phyloP scores from a whole-genome alignment of 1,284 basidiomycete species.

The Moniliella sp. region DNA sequence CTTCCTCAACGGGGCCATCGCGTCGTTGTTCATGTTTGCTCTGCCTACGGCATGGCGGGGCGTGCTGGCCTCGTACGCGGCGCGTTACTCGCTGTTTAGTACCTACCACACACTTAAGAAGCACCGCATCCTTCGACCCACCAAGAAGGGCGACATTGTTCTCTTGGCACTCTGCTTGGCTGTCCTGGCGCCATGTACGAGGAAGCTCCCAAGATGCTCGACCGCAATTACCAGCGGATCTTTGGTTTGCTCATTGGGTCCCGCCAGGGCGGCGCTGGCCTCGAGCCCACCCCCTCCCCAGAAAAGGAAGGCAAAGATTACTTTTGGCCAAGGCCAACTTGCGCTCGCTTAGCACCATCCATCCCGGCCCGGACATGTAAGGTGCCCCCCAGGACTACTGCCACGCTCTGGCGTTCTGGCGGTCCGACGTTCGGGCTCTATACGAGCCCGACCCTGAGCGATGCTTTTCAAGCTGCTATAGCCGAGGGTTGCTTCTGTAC shows the following conservation, averaged over 20 bases:
- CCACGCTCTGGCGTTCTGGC: too few species aligned
- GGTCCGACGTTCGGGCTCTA: too few species aligned
- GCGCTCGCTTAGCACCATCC: too few species aligned
- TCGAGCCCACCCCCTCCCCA: neutral
- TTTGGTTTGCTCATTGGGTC: slow-evolving; percentile 1
- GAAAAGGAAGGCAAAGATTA: too few species aligned
- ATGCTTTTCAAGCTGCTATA: too few species aligned
- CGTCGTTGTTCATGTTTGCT: slow-evolving; percentile 14
- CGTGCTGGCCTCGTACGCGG: slow-evolving; percentile 10
- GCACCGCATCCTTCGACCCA: neutral
- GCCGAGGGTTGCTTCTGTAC: too few species aligned
- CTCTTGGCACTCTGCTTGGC: slow-evolving; percentile 11
- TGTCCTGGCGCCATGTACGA: slow-evolving; percentile 11
- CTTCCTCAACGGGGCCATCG: slow-evolving; percentile 19
- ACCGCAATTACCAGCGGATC: slow-evolving; percentile 1
- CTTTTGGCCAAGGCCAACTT: too few species aligned
- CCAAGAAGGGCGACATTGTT: slow-evolving; percentile 7
- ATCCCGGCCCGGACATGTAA: too few species aligned
- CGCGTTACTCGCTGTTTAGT: neutral
- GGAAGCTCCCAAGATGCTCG: slow-evolving; percentile 7
- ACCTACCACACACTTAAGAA: neutral
- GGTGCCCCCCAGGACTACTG: too few species aligned
- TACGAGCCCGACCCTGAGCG: too few species aligned
- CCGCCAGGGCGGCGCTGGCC: slow-evolving; percentile 1
- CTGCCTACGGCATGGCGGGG: slow-evolving; percentile 9